Percentiles rank a stretch among this genome's conserved stretches.
Evolutionary conservation across 225 moss, liverwort and hornwort species (phyloP).

Genomic region (Straminergon stramineum): DNA sequence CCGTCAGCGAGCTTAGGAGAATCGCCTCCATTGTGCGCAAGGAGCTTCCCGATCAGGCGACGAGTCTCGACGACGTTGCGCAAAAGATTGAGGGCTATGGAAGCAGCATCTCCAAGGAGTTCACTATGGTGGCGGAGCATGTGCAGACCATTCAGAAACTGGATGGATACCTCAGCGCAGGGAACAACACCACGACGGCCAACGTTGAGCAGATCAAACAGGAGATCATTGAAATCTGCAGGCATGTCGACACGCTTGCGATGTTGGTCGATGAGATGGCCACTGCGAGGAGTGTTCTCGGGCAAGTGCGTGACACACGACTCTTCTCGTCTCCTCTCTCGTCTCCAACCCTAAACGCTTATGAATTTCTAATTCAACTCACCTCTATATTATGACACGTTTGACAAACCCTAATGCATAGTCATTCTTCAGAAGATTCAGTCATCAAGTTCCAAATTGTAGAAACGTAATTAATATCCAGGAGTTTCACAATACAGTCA

Average conservation of each 20-base stretch:
- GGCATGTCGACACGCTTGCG: slow-evolving; percentile 23
- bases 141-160: slow-evolving; percentile 32
- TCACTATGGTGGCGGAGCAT: slow-evolving; percentile 39
- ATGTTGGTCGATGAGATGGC: slow-evolving; percentile 36
- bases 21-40: neutral
- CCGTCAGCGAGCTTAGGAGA: slow-evolving; percentile 26
- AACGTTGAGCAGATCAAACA: slow-evolving; percentile 31
- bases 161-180: slow-evolving; percentile 41
- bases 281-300: slow-evolving; percentile 23
- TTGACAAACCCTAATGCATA: neutral
- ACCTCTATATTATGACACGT: neutral
- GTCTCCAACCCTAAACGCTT: neutral
- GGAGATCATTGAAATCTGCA: neutral
- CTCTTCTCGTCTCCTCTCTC: neutral
- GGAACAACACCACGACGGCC: slow-evolving; percentile 19
- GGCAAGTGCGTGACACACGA: slow-evolving; percentile 15
- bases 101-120: slow-evolving; percentile 26
- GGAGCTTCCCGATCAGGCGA: slow-evolving; percentile 13
- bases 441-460: too few species aligned
- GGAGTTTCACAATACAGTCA: too few species aligned
- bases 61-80: slow-evolving; percentile 15
- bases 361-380: neutral
- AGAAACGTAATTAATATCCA: too few species aligned
- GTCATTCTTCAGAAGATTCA: too few species aligned
- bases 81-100: slow-evolving; percentile 12